Evolutionary conservation across 1,284 basidiomycete genomes (phyloP), one percentile per base, ranked within the genome.

Genomic region (Boletellus deceptivus): DNA sequence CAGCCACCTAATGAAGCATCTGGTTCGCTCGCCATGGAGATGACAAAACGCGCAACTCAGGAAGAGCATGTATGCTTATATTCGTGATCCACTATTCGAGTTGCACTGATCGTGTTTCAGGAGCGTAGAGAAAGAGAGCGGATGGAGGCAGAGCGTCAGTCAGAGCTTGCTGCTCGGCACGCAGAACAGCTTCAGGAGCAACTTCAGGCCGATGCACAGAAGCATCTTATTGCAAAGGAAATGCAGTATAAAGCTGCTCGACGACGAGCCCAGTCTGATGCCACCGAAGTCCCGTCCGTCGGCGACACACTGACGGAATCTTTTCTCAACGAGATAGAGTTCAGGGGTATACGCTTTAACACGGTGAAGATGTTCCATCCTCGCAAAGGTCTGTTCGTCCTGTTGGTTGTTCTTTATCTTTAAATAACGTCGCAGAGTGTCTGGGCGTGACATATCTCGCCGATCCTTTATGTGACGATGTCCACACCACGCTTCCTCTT

Each of bases 301-400:
- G 72, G 72, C 10, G 79, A 83, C 33, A 80, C 77, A 1, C 73
- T 78, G 42, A 82, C 77, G 0, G 85, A 88, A 68, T 72, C 79
- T 1, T 89, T 90, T 62, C 67, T 70, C 6, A 55, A 68, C 11
- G 77, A 82, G 42, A 74, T 90, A 33, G 75, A 77, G 27, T 75
- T 84, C 48, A 74, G 77, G 34, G 84, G 79, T 1, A 71, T 83
- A 17, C 65, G 60, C 10, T 91, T 90, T 60, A 75, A 70, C 55
- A 73, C 77, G 1, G 86, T 91, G 43, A 84, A 79, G 61, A 70
- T 89, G 40, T 89, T 84, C 59, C 84, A 87, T 65, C 83, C 85
- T 11, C 72, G 75, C 25, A 73, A 75, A 69, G 83, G 86, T 86
- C 50, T 16, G 75, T 72, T 48, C 27, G 46, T 37, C 11, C 47